phyloP scores from a whole-genome alignment of 2,329 filamentous ascomycete genomes.

The Fusarium sp. region DNA sequence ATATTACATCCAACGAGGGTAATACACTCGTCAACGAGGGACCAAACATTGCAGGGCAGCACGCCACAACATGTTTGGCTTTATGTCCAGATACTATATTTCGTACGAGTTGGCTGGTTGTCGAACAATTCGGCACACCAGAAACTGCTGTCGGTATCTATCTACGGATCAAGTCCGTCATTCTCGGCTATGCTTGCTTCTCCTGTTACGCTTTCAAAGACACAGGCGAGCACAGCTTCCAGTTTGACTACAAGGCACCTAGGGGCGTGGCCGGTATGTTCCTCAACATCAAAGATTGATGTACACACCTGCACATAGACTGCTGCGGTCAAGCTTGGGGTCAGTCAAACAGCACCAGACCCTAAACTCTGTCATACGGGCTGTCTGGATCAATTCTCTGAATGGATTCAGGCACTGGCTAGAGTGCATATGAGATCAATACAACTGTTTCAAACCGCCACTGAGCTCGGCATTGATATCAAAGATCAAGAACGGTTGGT shows the following conservation, averaged over 20 bases:
- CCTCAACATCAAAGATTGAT: conserved; percentile 37
- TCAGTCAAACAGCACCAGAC: conserved; percentile 16
- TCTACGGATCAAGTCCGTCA: conserved; percentile 32
- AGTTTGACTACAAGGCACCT: conserved; percentile 38
- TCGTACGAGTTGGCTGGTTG: conserved; percentile 32
- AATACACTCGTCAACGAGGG: conserved; percentile 41
- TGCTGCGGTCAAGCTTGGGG: conserved; percentile 21
- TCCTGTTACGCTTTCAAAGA: conserved; percentile 32
- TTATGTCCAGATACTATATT: conserved; percentile 34
- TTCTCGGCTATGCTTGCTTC: conserved; percentile 48
- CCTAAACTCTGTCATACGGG: conserved; percentile 15
- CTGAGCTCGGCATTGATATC: conserved; percentile 33
- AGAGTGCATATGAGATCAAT: conserved; percentile 30
- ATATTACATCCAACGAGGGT: conserved; percentile 29
- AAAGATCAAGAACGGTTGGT: conserved; percentile 31
- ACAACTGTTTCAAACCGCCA: conserved; percentile 40
- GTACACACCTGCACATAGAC: conserved; percentile 26
- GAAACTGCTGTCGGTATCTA: conserved; percentile 25
- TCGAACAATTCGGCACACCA: conserved; percentile 23
- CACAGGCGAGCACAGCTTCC: conserved; percentile 27
- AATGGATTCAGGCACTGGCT: conserved; percentile 22
- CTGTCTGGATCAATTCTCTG: conserved; percentile 24
- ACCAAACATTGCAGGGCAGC: conserved; percentile 32
- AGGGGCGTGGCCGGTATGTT: conserved; percentile 42
- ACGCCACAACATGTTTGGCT: conserved; percentile 37